These are phyloP conservation scores for Primulina tabacum DNA, from an alignment of 257 asterid genomes.

Conservation along the genomic window DNA sequence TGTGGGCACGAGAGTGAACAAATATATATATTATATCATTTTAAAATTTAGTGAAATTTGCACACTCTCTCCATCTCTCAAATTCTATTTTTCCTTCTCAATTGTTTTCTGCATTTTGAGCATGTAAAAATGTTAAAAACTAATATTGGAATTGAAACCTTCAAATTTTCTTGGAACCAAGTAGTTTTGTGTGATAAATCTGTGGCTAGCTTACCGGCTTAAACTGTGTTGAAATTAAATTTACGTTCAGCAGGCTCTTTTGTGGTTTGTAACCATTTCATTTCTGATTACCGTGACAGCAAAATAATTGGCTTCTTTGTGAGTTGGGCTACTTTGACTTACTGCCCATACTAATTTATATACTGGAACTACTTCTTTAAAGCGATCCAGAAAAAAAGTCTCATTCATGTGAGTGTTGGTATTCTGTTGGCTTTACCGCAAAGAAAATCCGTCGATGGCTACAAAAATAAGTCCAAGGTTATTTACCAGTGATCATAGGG, in stretches of 20 bases:
- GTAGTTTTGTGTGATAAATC: neutral
- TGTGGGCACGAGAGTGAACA: no score
- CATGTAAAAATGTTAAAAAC: neutral
- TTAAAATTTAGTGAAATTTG: no score
- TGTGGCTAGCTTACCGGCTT: neutral
- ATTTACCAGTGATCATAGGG: neutral
- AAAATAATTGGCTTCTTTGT: no score
- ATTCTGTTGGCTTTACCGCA: neutral
- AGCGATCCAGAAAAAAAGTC: neutral
- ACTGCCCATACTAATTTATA: no score
- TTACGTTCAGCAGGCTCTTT: no score
- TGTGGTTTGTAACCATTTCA: no score
- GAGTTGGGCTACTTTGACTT: no score
- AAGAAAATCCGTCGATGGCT: neutral
- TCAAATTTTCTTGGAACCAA: no score
- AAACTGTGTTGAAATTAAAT: no score
- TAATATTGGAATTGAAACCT: slow-evolving; percentile 2
- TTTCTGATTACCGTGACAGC: no score
- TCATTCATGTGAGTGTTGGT: neutral
- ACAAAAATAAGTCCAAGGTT: neutral
- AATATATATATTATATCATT: no score
- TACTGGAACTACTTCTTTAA: no score
- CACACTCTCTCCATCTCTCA: slow-evolving; percentile 6
- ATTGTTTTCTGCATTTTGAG: neutral
- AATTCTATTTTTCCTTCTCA: neutral